Conservation (phyloP, 257 asterid genomes). For the Nyctanthes arbortristis region DNA sequence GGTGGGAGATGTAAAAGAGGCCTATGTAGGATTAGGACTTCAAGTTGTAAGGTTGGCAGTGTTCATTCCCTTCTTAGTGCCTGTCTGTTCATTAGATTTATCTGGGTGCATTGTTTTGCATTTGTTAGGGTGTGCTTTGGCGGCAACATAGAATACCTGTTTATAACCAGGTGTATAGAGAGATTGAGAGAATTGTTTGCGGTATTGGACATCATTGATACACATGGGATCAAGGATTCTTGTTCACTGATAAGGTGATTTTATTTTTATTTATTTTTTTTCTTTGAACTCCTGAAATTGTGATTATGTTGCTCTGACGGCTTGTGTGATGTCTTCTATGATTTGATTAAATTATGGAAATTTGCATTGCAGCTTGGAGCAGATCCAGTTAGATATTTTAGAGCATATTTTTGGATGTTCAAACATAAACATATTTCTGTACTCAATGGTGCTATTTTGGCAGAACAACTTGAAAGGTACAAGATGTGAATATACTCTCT, state of each 20-base stretch:
- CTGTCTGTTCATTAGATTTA: constrained; percentile 19
- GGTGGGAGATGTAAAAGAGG: constrained; percentile 34
- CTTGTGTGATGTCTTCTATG: neutral
- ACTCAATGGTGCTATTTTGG: constrained; percentile 48
- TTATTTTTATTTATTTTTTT: constrained; percentile 7
- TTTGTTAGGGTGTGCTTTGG: constrained; percentile 40
- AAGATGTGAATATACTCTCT: neutral
- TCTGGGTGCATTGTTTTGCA: constrained; percentile 8
- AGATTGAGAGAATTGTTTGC: constrained; percentile 37
- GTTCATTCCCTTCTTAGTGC: constrained; percentile 13
- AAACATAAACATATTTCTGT: constrained; percentile 39
- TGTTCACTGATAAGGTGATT: constrained; percentile 47
- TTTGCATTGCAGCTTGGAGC: constrained; percentile 45
- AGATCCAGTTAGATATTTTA: constrained; percentile 38
- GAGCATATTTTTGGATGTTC: constrained; percentile 37
- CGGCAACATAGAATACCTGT: constrained; percentile 36
- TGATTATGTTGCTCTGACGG: constrained; percentile 10
- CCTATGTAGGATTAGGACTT: constrained; percentile 49
- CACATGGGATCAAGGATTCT: constrained; percentile 19
- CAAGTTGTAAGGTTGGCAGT: constrained; percentile 42
- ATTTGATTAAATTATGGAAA: constrained; percentile 15
- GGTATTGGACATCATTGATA: constrained; percentile 37
- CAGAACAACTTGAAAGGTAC: constrained; percentile 34
- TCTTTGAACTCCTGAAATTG: constrained; percentile 7
- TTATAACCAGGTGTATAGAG: constrained; percentile 37